Percentiles rank a stretch among this genome's conserved stretches.
These are phyloP conservation scores for Cordyceps cicadae DNA, from an alignment of 2,329 filamentous ascomycete species.

Conservation along the genomic window DNA sequence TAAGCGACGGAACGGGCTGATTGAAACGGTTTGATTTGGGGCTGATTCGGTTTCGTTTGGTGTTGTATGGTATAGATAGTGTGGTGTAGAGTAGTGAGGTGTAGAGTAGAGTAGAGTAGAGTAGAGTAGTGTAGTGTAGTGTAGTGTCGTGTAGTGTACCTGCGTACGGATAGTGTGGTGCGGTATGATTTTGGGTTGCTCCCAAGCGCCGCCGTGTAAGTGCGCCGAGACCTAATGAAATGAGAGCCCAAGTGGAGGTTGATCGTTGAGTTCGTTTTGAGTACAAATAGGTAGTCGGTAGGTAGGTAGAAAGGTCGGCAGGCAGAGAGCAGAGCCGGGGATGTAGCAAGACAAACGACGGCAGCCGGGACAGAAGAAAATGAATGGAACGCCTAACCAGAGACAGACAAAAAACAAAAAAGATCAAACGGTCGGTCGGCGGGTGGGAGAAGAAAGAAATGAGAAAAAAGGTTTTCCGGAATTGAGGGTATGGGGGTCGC, in stretches of 20 bases:
- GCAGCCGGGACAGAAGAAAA: not conserved
- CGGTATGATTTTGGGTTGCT: not conserved
- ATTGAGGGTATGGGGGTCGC: not conserved
- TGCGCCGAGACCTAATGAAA: not conserved
- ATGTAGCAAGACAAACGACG: not conserved
- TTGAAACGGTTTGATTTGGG: no score
- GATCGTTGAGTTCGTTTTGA: not conserved
- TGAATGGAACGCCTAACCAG: not conserved
- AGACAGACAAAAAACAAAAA: not conserved
- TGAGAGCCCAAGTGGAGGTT: not conserved
- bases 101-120: no score
- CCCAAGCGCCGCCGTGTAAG: conserved; percentile 10
- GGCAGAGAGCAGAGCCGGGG: not conserved
- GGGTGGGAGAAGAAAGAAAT: not conserved
- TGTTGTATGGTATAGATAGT: no score
- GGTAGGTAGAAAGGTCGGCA: no score
- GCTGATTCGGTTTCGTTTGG: no score
- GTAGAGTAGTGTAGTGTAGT: no score
- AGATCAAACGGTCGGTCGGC: no score
- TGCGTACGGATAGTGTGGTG: no score
- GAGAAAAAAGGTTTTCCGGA: not conserved
- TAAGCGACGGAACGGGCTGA: no score
- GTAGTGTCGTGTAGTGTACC: no score
- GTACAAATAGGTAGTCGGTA: no score
- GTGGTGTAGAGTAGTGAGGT: no score